A percentile compares a stretch with the other conserved stretches of the same genome.
phyloP scores from a whole-genome alignment of 176 grass and related monocot genomes.

The Avena eriantha region DNA sequence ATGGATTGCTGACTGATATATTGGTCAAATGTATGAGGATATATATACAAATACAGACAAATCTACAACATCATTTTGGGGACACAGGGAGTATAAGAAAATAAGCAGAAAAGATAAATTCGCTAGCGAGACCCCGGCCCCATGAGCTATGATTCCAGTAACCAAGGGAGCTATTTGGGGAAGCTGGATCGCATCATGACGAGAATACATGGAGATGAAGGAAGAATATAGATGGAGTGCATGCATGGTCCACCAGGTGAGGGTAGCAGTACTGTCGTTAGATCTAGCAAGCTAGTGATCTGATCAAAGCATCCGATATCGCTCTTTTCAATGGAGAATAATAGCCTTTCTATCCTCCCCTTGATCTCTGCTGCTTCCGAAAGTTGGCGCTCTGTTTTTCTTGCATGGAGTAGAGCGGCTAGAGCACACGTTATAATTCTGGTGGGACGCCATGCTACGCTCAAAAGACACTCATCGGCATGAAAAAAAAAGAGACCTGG shows the following conservation, averaged over 20 bases:
- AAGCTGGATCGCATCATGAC: slow-evolving; percentile 47
- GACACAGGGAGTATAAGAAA: background rate
- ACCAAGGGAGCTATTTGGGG: slow-evolving; percentile 44
- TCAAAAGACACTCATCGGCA: background rate
- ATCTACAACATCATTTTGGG: too few species aligned
- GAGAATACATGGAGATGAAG: slow-evolving; percentile 41
- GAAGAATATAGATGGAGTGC: slow-evolving; percentile 34
- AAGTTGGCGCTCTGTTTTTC: slow-evolving; percentile 27
- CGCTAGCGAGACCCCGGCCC: background rate
- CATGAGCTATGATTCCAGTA: slow-evolving; percentile 21
- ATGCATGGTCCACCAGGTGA: slow-evolving; percentile 36
- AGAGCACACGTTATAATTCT: slow-evolving; percentile 31
- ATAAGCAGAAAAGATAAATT: slow-evolving; percentile 41
- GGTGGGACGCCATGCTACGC: background rate
- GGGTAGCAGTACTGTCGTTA: background rate
- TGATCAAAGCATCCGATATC: slow-evolving; percentile 32
- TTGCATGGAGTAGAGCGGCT: slow-evolving; percentile 16
- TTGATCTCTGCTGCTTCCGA: slow-evolving; percentile 31
- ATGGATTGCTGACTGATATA: too few species aligned
- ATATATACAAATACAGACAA: too few species aligned
- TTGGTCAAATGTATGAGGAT: too few species aligned
- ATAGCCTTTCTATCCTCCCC: background rate
- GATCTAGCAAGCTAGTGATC: background rate
- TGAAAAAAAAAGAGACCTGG: background rate
- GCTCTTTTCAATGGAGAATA: background rate